Conservation (phyloP, 2,329 filamentous ascomycete species). For the Aschersonia sp. region DNA sequence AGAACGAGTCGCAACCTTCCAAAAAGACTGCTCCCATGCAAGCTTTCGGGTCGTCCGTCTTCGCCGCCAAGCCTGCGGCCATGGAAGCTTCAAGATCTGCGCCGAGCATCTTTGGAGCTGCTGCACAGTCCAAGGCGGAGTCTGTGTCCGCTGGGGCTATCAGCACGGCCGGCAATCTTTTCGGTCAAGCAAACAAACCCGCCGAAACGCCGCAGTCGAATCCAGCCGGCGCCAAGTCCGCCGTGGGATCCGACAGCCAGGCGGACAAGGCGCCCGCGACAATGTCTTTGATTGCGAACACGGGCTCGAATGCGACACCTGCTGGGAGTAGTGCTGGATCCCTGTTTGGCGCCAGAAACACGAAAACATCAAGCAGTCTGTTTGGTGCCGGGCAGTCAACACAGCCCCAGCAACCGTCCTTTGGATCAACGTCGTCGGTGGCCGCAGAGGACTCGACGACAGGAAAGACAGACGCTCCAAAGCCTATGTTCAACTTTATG, state of each 20-base stretch:
- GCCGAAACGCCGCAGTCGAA: slow-evolving; percentile 11
- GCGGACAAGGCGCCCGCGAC: slow-evolving; percentile 8
- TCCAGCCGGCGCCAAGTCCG: slow-evolving; percentile 19
- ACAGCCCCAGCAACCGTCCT: slow-evolving; percentile 8
- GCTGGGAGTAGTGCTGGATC: slow-evolving; percentile 3
- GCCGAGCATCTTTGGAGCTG: slow-evolving; percentile 11
- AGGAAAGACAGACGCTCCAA: slow-evolving; percentile 6
- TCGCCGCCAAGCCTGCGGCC: slow-evolving; percentile 16
- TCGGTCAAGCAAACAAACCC: slow-evolving; percentile 1
- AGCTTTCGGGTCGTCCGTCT: slow-evolving; percentile 15
- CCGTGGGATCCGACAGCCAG: slow-evolving; percentile 12
- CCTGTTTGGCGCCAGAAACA: slow-evolving; percentile 13
- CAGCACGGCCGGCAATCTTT: slow-evolving; percentile 21
- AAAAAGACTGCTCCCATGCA: slow-evolving; percentile 15
- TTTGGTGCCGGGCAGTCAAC: slow-evolving; percentile 5
- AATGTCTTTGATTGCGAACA: slow-evolving; percentile 5
- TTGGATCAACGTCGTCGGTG: slow-evolving; percentile 7
- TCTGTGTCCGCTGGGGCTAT: slow-evolving; percentile 12
- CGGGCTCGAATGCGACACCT: slow-evolving; percentile 2
- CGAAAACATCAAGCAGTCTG: slow-evolving; percentile 4
- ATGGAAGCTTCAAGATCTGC: slow-evolving; percentile 12
- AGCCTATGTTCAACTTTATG: slow-evolving; percentile 20
- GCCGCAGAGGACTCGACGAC: slow-evolving; percentile 6
- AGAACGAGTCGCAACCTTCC: slow-evolving; percentile 21
- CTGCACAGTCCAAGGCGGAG: slow-evolving; percentile 7